Base-by-base conservation (phyloP, 1,139 yeast genomes). In the Diutina sp. region DNA sequence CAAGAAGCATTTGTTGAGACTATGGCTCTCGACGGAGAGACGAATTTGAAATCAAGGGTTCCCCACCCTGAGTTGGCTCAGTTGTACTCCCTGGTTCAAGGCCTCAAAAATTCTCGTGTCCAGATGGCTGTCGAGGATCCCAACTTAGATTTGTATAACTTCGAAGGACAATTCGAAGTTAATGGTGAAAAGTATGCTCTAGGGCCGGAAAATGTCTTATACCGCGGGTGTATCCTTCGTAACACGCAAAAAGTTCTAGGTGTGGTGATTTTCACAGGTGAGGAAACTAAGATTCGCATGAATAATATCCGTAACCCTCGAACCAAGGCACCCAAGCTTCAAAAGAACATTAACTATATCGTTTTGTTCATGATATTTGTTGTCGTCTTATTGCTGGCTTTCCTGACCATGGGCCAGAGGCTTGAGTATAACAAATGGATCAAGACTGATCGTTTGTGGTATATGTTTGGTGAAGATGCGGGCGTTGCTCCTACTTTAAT, bases 21-120 rank as follows among this genome's bases (percentile, higher is more conserved):
- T 0, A 91, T 93, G 93, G 99, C 97, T 0, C 74, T 93, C 55
- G 99, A 93, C 69, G 99, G 99, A 55, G 99, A 93, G 69, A 93
- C 98, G 0, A 91, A 90, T 65, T 74, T 93, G 60, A 93, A 93
- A 68, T 77, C 88, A 6, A 84, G 82, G 63, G 72, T 72, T 29
- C 89, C 97, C 0, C 86, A 86, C 59, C 73, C 79, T 0, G 88
- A 85, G 58, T 61, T 89, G 6, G 76, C 84, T 16, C 76, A 78
- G 45, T 60, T 67, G 16, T 72, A 84, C 50, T 71, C 77, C 11
- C 73, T 77, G 7, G 85, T 82, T 0, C 69, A 77, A 0, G 81
- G 80, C 0, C 67, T 90, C 57, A 79, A 77, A 45, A 70, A 73
- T 48, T 67, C 83, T 16, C 72, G 76, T 32, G 83, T 83, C 1